A percentile compares a stretch with the other conserved stretches of the same genome.
phyloP scores from a whole-genome alignment of 306 rosid species.

The Lathyrus tuberosus region DNA sequence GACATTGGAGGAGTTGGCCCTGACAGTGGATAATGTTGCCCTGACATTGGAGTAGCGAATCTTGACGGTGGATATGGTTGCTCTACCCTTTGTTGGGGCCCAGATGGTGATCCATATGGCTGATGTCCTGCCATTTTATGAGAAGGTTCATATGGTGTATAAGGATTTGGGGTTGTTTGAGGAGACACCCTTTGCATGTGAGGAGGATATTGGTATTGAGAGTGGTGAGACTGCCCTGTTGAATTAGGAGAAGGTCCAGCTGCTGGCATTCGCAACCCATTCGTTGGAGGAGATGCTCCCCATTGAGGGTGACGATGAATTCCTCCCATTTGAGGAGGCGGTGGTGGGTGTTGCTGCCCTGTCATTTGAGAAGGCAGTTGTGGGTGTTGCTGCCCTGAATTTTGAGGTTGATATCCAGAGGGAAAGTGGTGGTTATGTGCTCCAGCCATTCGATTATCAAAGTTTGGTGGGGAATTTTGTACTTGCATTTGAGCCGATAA shows the following conservation, averaged over 20 bases:
- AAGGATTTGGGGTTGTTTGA: conserved; percentile 35
- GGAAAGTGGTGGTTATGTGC: conserved; percentile 32
- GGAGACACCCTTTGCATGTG: conserved; percentile 40
- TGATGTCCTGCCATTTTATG: conserved; percentile 17
- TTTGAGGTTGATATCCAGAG: conserved; percentile 43
- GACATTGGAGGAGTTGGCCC: conserved; percentile 24
- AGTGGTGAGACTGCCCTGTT: conserved; percentile 39
- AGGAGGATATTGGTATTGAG: conserved; percentile 38
- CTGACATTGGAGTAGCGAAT: not conserved
- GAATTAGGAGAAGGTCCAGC: conserved; percentile 40
- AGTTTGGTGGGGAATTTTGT: conserved; percentile 36
- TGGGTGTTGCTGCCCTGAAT: conserved; percentile 38
- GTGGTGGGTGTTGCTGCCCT: conserved; percentile 1
- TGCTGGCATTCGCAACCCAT: conserved; percentile 36
- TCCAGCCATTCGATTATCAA: conserved; percentile 46
- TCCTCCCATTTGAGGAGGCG: not conserved
- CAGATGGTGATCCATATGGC: conserved; percentile 30
- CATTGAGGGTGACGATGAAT: conserved; percentile 42
- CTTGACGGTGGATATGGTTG: conserved; percentile 35
- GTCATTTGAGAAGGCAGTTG: conserved; percentile 41
- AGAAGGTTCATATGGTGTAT: conserved; percentile 39
- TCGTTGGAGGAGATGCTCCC: conserved; percentile 44
- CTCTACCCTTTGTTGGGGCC: conserved; percentile 19
- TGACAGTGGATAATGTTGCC: not conserved
- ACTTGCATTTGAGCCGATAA: conserved; percentile 46